phyloP scores from a whole-genome alignment of 2,329 filamentous ascomycete species.

The Nigrospora osmanthi region DNA sequence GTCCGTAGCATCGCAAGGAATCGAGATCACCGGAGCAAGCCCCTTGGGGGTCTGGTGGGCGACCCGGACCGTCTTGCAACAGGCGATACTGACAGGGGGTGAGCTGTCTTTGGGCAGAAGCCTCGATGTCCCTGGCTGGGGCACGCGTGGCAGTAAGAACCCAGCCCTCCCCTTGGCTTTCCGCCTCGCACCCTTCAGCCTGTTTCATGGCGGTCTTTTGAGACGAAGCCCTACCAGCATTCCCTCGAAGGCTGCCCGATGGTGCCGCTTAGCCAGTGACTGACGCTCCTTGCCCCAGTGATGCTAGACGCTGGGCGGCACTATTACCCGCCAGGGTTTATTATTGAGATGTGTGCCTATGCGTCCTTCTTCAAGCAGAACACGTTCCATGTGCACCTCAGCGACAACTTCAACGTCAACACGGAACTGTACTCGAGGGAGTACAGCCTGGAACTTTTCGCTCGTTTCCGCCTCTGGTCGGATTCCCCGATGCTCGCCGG shows the following conservation, averaged over 20 bases:
- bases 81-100: constrained; percentile 30
- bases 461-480: constrained; percentile 46
- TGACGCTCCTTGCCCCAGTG: constrained; percentile 1
- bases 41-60: constrained; percentile 51
- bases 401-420: constrained; percentile 47
- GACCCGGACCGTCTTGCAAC: constrained; percentile 46
- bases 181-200: neutral
- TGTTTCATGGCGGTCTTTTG: no score
- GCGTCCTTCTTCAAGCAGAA: constrained; percentile 56
- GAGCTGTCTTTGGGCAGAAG: constrained; percentile 32
- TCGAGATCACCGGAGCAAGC: constrained; percentile 42
- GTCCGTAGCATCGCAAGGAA: constrained; percentile 26
- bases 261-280: neutral
- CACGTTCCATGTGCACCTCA: constrained; percentile 49
- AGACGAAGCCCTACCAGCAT: no score
- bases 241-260: neutral
- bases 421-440: constrained; percentile 37
- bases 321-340: constrained; percentile 45
- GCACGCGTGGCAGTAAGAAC: constrained; percentile 29
- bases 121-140: constrained; percentile 42
- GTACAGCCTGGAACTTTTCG: constrained; percentile 40
- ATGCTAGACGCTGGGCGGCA: constrained; percentile 46
- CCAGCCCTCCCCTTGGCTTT: constrained; percentile 19
- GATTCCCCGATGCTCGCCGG: constrained; percentile 37
- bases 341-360: constrained; percentile 51